Evolutionary conservation across 2,329 filamentous ascomycete genomes (phyloP).

Genomic region (Paramyrothecium roridum): DNA sequence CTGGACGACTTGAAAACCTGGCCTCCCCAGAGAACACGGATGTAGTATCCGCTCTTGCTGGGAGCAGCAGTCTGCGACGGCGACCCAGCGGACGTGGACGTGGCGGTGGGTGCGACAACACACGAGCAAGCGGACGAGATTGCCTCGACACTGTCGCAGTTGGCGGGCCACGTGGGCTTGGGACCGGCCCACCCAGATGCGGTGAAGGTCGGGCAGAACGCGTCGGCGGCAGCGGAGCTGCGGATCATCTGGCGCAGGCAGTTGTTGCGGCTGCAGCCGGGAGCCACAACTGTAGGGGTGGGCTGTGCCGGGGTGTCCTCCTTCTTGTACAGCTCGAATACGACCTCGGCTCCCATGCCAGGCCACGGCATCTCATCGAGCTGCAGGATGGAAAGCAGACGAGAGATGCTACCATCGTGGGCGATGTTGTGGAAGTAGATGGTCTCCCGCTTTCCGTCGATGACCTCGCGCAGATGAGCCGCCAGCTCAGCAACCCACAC

Average conservation of each 20-base stretch:
- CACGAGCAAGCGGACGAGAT: conserved; percentile 25
- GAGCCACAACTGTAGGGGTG: conserved; percentile 7
- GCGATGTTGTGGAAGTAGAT: conserved; percentile 74
- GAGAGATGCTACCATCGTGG: conserved; percentile 71
- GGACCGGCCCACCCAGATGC: neutral
- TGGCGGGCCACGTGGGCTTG: conserved; percentile 3
- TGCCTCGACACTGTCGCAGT: conserved; percentile 18
- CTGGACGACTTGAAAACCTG: conserved; percentile 64
- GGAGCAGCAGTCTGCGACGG: conserved; percentile 1
- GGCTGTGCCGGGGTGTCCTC: conserved; percentile 9
- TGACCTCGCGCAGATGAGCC: conserved; percentile 56
- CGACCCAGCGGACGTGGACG: neutral
- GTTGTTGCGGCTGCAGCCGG: conserved; percentile 22
- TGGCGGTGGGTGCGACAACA: conserved; percentile 12
- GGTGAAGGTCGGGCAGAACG: conserved; percentile 18
- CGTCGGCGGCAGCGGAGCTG: conserved; percentile 13
- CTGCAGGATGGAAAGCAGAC: conserved; percentile 68
- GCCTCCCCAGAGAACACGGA: conserved; percentile 71
- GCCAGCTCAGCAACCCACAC: conserved; percentile 74
- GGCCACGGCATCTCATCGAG: conserved; percentile 78
- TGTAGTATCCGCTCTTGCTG: conserved; percentile 36
- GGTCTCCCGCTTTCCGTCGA: conserved; percentile 33
- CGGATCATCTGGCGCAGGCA: conserved; percentile 25
- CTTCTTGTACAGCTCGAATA: conserved; percentile 68
- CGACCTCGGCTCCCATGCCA: conserved; percentile 75